Evolutionary conservation across 148 eudicot species (phyloP), one percentile per base, ranked within the genome.

Genomic region (Amaranthus palmeri): DNA sequence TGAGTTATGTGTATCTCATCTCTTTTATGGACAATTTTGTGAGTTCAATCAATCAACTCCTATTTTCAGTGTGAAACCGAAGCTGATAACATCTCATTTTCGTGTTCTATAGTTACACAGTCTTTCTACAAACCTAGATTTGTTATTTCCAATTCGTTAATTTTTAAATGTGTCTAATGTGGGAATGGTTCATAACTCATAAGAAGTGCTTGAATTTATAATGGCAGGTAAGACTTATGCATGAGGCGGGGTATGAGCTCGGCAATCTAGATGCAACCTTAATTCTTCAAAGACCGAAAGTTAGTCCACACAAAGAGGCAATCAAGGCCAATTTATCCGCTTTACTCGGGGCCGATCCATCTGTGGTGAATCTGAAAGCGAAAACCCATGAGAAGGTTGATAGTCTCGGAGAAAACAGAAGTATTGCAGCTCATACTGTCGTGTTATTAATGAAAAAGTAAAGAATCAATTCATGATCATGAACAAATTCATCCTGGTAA

Each of bases 351-450:
- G 93, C 92, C 9, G 96, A 95, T 74, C 89, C 88, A 14, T 77
- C 96, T 2, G 92, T 83, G 18, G 93, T 95, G 13, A 90, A 95
- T 75, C 81, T 95, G 49, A 95, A 95, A 78, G 97, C 99, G 3
- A 95, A 95, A 81, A 95, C 97, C 53, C 99, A 95, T 51, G 97
- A 92, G 75, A 95, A 92, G 81, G 96, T 95, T 17, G 97, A 95
- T 75, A 95, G 99, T 68, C 97, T 95, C 43, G 98, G 98, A 53
- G 97, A 95, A 79, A 91, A 91, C 62, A 82, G 99, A 75, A 95
- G 99, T 66, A 91, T 91, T 50, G 97, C 99, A 64, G 99, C 99
- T 56, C 99, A 95, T 67, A 95, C 99, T 0, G 89, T 92, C 3
- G 89, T 95, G 66, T 92, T 95, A 61, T 80, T 95, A 52, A 87